These are phyloP conservation scores for Collybiopsis confluens DNA, from an alignment of 768 basidiomycete species.

Conservation along the genomic window DNA sequence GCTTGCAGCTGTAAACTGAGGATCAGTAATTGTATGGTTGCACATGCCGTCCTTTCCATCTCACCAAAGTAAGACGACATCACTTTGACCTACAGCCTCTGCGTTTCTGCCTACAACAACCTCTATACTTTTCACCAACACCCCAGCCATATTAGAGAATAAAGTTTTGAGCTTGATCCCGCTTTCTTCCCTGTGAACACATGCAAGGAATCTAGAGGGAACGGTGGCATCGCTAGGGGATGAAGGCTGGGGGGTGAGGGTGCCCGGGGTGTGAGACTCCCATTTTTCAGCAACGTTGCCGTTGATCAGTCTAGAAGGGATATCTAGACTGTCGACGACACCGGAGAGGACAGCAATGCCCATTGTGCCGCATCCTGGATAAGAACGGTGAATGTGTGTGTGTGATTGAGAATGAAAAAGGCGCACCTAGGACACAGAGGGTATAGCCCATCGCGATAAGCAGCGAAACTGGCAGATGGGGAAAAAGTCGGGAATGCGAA, in stretches of 20 bases:
- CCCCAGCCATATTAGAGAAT: constrained; percentile 52
- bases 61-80: constrained; percentile 89
- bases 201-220: constrained; percentile 80
- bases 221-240: constrained; percentile 57
- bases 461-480: not conserved
- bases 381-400: constrained; percentile 15
- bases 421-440: constrained; percentile 75
- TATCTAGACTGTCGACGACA: constrained; percentile 78
- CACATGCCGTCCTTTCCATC: constrained; percentile 16
- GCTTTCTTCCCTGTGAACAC: constrained; percentile 77
- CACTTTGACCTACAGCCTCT: constrained; percentile 62
- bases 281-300: constrained; percentile 39
- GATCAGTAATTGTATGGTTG: not conserved
- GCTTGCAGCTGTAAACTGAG: constrained; percentile 72
- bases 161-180: constrained; percentile 58
- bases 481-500: not conserved
- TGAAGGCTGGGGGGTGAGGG: constrained; percentile 56
- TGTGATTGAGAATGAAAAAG: constrained; percentile 4
- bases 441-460: constrained; percentile 77
- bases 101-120: constrained; percentile 70
- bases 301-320: constrained; percentile 20
- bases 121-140: constrained; percentile 63
- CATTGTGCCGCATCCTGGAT: constrained; percentile 99
- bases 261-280: constrained; percentile 71
- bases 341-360: constrained; percentile 94